Percentiles rank a stretch among this genome's conserved stretches.
These are phyloP conservation scores for Amanita rimosa DNA, from an alignment of 768 basidiomycete species.

Conservation along the genomic window DNA sequence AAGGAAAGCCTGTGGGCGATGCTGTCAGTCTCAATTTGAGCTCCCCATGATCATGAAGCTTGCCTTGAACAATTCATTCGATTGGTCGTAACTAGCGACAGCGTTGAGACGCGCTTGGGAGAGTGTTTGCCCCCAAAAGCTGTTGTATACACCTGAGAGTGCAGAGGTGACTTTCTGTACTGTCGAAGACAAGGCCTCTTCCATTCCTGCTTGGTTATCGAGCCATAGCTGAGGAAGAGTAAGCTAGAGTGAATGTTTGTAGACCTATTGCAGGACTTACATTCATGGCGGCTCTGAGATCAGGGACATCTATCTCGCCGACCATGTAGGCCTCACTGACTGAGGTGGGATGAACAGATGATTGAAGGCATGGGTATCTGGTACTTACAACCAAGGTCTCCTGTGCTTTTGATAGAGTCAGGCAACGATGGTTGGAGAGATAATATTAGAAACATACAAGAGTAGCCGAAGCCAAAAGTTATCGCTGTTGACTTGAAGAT, in stretches of 20 bases:
- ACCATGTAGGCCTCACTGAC: slow-evolving; percentile 72
- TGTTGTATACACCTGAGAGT: slow-evolving; percentile 54
- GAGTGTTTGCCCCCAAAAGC: slow-evolving; percentile 62
- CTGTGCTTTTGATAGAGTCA: slow-evolving; percentile 27
- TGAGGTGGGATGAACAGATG: slow-evolving; percentile 14
- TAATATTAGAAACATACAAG: slow-evolving; percentile 29
- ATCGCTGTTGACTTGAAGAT: slow-evolving; percentile 42
- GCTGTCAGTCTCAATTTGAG: slow-evolving; percentile 6
- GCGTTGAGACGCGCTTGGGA: slow-evolving; percentile 69
- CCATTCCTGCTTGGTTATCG: slow-evolving; percentile 51
- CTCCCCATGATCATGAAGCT: slow-evolving; percentile 5
- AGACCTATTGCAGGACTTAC: slow-evolving; percentile 25
- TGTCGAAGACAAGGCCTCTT: slow-evolving; percentile 43
- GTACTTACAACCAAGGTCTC: slow-evolving; percentile 55
- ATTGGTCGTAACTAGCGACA: slow-evolving; percentile 86
- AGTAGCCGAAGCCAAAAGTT: slow-evolving; percentile 63
- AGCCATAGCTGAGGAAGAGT: slow-evolving; percentile 44
- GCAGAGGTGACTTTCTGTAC: slow-evolving; percentile 46
- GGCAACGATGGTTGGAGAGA: not conserved
- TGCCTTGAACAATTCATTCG: slow-evolving; percentile 79
- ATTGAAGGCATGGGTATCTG: not conserved
- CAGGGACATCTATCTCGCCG: slow-evolving; percentile 52
- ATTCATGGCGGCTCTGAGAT: slow-evolving; percentile 51
- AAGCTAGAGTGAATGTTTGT: slow-evolving; percentile 8
- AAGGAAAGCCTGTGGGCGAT: slow-evolving; percentile 50